Evolutionary conservation across 2,329 filamentous ascomycete genomes (phyloP).

Genomic region (Xylariaceae sp.): DNA sequence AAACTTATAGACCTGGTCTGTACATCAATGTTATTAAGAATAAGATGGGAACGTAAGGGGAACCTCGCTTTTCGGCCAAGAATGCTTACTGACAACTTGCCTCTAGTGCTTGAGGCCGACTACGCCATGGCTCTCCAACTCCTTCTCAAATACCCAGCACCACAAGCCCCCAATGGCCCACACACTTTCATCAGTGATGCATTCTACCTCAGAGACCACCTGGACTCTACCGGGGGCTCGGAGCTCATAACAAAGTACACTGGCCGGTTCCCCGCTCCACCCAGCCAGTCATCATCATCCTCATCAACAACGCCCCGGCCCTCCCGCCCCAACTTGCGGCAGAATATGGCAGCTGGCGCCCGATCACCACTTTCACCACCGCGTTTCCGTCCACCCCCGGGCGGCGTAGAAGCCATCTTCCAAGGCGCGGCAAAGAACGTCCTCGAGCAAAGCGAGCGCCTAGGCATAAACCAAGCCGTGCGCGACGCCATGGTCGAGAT

Average conservation of each 20-base stretch:
- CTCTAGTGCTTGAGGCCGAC: constrained; percentile 73
- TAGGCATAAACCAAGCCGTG: constrained; percentile 76
- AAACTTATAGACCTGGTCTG: constrained; percentile 87
- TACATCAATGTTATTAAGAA: constrained; percentile 85
- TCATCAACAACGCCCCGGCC: constrained; percentile 35
- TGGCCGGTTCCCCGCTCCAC: constrained; percentile 43
- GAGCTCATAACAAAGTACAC: constrained; percentile 70
- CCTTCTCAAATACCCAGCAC: constrained; percentile 77
- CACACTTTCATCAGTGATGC: constrained; percentile 85
- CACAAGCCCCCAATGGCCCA: constrained; percentile 58
- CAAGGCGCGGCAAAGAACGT: constrained; percentile 75
- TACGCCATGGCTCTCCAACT: constrained; percentile 81
- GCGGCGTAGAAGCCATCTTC: constrained; percentile 65
- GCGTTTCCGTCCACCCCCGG: constrained; percentile 50
- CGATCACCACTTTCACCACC: constrained; percentile 47
- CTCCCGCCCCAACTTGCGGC: constrained; percentile 36
- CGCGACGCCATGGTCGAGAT: constrained; percentile 80
- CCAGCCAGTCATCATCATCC: constrained; percentile 24
- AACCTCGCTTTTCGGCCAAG: background rate
- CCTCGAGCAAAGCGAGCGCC: constrained; percentile 67
- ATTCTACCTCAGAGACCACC: constrained; percentile 65
- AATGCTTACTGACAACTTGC: constrained; percentile 24
- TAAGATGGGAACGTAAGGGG: constrained; percentile 75
- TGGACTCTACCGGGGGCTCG: constrained; percentile 58
- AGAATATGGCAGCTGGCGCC: constrained; percentile 38